These are phyloP conservation scores for Zygotorulaspora florentina DNA, from an alignment of 805 yeast genomes.

Conservation along the genomic window DNA sequence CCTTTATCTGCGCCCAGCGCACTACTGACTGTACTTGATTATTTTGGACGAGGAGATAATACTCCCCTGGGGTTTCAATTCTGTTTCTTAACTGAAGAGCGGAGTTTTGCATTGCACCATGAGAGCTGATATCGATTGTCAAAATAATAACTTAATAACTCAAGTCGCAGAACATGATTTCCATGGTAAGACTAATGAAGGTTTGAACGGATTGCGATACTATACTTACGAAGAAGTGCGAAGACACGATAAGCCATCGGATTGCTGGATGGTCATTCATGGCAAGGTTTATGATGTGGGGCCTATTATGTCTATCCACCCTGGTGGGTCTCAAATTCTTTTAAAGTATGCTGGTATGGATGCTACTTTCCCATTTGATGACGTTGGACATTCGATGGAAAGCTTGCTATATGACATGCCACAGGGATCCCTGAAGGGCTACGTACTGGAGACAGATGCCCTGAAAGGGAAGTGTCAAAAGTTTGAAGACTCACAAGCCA, in stretches of 20 bases:
- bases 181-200: neutral
- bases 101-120: neutral
- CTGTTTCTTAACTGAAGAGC: neutral
- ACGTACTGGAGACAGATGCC: conserved; percentile 36
- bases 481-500: neutral
- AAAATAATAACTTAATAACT: neutral
- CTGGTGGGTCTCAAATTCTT: conserved; percentile 26
- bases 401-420: conserved; percentile 40
- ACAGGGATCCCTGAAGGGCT: conserved; percentile 50
- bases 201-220: conserved; percentile 4
- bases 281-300: conserved; percentile 25
- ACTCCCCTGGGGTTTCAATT: neutral
- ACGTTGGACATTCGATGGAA: conserved; percentile 31
- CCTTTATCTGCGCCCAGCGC: too few relatives aligned
- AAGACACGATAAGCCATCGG: conserved; percentile 14
- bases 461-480: neutral
- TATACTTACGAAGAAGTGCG: conserved; percentile 17
- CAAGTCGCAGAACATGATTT: neutral
- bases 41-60: neutral
- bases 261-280: conserved; percentile 26
- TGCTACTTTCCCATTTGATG: conserved; percentile 26
- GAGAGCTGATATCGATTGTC: neutral
- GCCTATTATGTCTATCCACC: conserved; percentile 24
- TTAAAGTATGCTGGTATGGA: conserved; percentile 26
- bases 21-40: too few relatives aligned